Base-by-base conservation (phyloP, 495 filamentous ascomycete genomes). In the Chlorociboria aeruginascens region DNA sequence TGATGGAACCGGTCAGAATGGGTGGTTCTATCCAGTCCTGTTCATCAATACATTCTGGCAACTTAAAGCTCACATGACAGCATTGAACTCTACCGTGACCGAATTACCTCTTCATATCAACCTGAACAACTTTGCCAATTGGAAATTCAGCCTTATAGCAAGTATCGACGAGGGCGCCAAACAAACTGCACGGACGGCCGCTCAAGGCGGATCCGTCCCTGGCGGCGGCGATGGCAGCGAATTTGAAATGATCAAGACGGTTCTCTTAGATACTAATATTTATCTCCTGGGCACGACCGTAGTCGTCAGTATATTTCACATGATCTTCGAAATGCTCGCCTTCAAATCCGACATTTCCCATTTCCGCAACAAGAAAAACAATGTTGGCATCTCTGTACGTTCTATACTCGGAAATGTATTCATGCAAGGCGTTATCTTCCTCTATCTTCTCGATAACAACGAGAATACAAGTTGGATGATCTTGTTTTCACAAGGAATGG, bases 361-460 rank as follows among this genome's bases (percentile, higher is more conserved):
- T 66, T 98, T 90, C 77, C 85, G 87, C 57, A 95, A 97, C 69
- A 98, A 98, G 85, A 98, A 98, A 69, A 93, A 97, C 69, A 85
- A 90, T 43, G 87, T 98, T 32, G 92, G 92, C 46, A 87, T 94
- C 28, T 95, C 88, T 7, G 83, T 98, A 37, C 86, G 92, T 32
- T 93, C 93, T 8, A 98, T 98, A 59, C 71, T 98, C 35, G 90
- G 86, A 52, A 98, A 97, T 59, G 90, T 97, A 52, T 88, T 97
- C 66, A 98, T 98, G 92, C 92, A 98, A 62, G 65, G 70, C 10
- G 77, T 97, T 58, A 95, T 98, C 64, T 95, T 98, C 76, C 78
- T 98, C 25, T 98, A 98, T 65, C 74, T 98, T n/a, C 69, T 98
- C 60, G 92, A 98, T 67, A 97, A 98, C 65, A 94, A 85, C 51